phyloP scores from a whole-genome alignment of 495 filamentous ascomycete species.

The Chaetomium cochliodes region DNA sequence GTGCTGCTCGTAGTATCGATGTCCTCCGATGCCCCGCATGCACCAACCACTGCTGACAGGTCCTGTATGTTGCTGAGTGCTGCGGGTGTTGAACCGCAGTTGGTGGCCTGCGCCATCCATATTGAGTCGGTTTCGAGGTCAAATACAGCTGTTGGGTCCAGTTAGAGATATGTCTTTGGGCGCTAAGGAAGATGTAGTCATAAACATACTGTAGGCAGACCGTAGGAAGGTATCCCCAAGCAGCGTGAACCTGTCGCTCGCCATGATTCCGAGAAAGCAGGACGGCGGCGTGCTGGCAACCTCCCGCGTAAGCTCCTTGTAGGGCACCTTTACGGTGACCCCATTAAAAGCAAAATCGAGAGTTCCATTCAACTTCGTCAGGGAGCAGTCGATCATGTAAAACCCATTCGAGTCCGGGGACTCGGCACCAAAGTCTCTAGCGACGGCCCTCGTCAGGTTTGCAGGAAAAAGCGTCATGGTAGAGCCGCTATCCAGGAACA shows the following conservation, averaged over 20 bases:
- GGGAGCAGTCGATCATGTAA: conserved; percentile 68
- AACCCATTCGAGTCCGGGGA: conserved; percentile 52
- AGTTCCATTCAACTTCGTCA: conserved; percentile 60
- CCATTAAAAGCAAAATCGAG: conserved; percentile 73
- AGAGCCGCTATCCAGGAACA: conserved; percentile 84
- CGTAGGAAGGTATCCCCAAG: conserved; percentile 93
- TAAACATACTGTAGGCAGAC: conserved; percentile 67
- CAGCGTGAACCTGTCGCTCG: conserved; percentile 61
- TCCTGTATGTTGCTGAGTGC: conserved; percentile 32
- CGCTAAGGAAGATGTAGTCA: too few relatives aligned
- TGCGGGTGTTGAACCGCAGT: conserved; percentile 44
- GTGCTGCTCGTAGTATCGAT: conserved; percentile 17
- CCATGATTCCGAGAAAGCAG: conserved; percentile 75
- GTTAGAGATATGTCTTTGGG: conserved; percentile 2
- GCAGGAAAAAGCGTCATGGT: conserved; percentile 86
- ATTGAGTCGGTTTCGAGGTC: conserved; percentile 47
- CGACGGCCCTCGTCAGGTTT: conserved; percentile 59
- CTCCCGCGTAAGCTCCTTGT: conserved; percentile 55
- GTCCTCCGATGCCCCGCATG: conserved; percentile 20
- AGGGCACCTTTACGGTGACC: conserved; percentile 63
- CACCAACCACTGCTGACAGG: conserved; percentile 25
- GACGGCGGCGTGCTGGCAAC: conserved; percentile 49
- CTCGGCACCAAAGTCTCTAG: conserved; percentile 61
- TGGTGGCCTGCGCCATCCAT: conserved; percentile 47
- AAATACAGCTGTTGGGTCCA: conserved; percentile 42